Evolutionary conservation across 2,329 filamentous ascomycete genomes (phyloP).

Genomic region (Metarhizium humberi): DNA sequence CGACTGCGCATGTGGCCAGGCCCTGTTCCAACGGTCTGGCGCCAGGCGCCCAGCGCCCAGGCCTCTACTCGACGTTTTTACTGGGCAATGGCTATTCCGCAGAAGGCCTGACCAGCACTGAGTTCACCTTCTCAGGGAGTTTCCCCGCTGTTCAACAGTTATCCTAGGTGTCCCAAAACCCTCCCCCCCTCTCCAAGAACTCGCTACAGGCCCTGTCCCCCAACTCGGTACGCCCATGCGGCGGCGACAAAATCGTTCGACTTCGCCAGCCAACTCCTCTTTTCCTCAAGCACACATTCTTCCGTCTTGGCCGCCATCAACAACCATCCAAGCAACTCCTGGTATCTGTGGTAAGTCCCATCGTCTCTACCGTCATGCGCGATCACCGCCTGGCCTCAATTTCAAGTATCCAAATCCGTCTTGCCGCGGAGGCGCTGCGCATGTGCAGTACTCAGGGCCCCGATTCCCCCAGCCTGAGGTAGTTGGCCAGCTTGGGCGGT

Average conservation of each 20-base stretch:
- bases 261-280: slow-evolving; percentile 30
- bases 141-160: no score
- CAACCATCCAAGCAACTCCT: slow-evolving; percentile 22
- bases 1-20: no score
- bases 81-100: no score
- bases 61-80: no score
- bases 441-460: neutral
- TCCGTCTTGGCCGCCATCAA: slow-evolving; percentile 24
- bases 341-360: slow-evolving; percentile 28
- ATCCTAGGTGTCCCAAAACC: no score
- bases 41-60: no score
- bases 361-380: slow-evolving; percentile 24
- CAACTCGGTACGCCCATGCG: neutral
- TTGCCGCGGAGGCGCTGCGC: slow-evolving; percentile 10
- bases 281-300: slow-evolving; percentile 34
- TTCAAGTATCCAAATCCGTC: slow-evolving; percentile 14
- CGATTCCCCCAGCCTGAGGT: neutral
- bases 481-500: slow-evolving; percentile 1
- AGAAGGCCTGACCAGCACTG: no score
- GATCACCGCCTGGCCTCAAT: slow-evolving; percentile 22
- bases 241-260: slow-evolving; percentile 31
- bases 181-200: neutral
- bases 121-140: no score
- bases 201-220: neutral
- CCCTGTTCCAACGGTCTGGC: no score